Conservation (phyloP, 129 eudicot species). For the Flaveria ramosissima region DNA sequence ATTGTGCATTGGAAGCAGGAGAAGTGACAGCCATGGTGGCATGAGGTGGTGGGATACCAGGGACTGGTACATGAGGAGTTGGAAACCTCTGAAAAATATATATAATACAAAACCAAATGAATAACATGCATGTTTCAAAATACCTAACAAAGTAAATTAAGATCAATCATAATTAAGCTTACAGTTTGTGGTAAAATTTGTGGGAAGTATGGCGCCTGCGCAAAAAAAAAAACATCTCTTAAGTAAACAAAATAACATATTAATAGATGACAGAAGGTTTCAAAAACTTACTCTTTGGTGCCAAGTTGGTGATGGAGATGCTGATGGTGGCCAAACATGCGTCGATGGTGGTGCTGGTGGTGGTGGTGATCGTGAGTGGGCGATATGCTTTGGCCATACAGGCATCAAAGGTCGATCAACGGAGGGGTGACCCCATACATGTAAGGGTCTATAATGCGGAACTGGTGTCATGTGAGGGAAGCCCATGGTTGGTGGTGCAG, state of each 20-base stretch:
- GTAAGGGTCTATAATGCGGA: conserved; percentile 81
- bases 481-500: conserved; percentile 81
- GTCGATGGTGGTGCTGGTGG: conserved; percentile 41
- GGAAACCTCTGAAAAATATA: conserved; percentile 60
- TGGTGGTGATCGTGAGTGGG: conserved; percentile 49
- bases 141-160: background rate
- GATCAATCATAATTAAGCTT: background rate
- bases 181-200: conserved; percentile 63
- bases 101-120: background rate
- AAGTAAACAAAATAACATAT: background rate
- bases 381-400: conserved; percentile 75
- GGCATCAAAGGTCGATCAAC: conserved; percentile 62
- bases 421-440: conserved; percentile 97
- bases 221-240: conserved; percentile 19
- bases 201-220: conserved; percentile 56
- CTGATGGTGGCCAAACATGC: conserved; percentile 44
- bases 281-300: conserved; percentile 54
- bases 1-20: conserved; percentile 26
- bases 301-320: conserved; percentile 65
- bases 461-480: conserved; percentile 69
- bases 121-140: background rate
- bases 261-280: background rate
- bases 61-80: conserved; percentile 50
- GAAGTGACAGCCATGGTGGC: conserved; percentile 41
- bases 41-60: conserved; percentile 84